Conservation (phyloP, 208 protist genomes). For the Phytomonas francai region DNA sequence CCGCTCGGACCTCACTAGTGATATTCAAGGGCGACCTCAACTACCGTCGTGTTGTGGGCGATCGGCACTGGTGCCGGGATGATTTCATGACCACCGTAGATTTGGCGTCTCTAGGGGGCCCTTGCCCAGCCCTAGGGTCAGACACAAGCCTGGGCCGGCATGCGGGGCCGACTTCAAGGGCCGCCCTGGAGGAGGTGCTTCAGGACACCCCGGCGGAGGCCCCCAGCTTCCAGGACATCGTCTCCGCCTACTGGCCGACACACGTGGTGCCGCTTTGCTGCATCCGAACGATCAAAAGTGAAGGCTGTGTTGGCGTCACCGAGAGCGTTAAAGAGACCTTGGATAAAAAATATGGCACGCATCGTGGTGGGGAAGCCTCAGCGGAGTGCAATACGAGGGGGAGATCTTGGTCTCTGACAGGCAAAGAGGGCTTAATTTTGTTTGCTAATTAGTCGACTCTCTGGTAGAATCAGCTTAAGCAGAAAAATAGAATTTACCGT, state of each 20-base stretch:
- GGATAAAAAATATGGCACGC: constrained; percentile 22
- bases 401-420: background rate
- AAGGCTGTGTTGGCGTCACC: constrained; percentile 68
- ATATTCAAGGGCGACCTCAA: constrained; percentile 91
- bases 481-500: background rate
- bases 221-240: constrained; percentile 42
- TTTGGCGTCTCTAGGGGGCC: constrained; percentile 5
- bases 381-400: background rate
- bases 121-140: constrained; percentile 5
- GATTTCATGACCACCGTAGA: constrained; percentile 50
- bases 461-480: background rate
- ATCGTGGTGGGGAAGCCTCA: background rate
- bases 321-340: constrained; percentile 32
- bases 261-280: constrained; percentile 53
- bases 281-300: constrained; percentile 88
- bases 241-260: constrained; percentile 70
- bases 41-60: constrained; percentile 83
- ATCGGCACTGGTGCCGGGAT: constrained; percentile 73
- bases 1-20: constrained; percentile 45
- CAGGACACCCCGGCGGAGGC: constrained; percentile 33
- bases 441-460: background rate
- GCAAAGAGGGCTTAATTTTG: background rate
- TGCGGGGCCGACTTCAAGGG: constrained; percentile 10
- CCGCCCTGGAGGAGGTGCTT: constrained; percentile 36
- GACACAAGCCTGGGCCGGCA: constrained; percentile 11